Base-by-base conservation (phyloP, 495 filamentous ascomycete species). In the Jackrogersella minutella region DNA sequence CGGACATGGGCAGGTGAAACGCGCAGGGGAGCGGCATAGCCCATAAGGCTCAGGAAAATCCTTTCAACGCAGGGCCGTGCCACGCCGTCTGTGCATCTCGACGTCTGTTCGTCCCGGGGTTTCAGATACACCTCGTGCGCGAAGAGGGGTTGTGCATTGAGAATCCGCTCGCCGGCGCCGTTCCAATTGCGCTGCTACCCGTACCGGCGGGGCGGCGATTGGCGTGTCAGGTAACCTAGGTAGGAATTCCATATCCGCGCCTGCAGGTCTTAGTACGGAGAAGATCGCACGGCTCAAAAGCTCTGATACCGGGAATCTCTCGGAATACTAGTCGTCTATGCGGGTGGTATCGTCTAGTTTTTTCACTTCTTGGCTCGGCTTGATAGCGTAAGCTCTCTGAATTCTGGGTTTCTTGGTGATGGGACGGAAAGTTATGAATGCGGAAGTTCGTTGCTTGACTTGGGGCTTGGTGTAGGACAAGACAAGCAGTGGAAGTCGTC, bases 81-180 rank as follows among this genome's bases (percentile, higher is more conserved):
- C n/a, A 46, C 41, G 10, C 14, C 55, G 47, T 68, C 65, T 50
- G 65, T 68, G 58, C 58, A 52, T 30, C 39, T 41, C 62, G 43
- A 55, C 44, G 40, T 58, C 21, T 55, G 46, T 54, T 58, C 58
- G 52, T 55, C 65, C 41, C 53, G 30, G n/a, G 55, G 65, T 68
- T 52, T 63, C 58, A 58, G 31, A 52, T 49, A 26, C 31, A n/a
- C 52, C 52, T 51, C 22, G 41, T 30, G 52, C 24, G 53, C 30
- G 43, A 39, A 9, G 43, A 7, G 30, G 28, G 26, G 36, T 14
- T 19, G 19, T 13, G 52, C n/a, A n/a, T n/a, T n/a, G n/a, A n/a
- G n/a, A n/a, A n/a, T n/a, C n/a, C n/a, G n/a, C n/a, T n/a, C n/a
- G n/a, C n/a, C n/a, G n/a, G n/a, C n/a, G n/a, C n/a, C n/a, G n/a